A percentile compares a stretch with the other conserved stretches of the same genome.
Evolutionary conservation across 2,329 filamentous ascomycete species (phyloP).

Genomic region (Epichloe festucae): DNA sequence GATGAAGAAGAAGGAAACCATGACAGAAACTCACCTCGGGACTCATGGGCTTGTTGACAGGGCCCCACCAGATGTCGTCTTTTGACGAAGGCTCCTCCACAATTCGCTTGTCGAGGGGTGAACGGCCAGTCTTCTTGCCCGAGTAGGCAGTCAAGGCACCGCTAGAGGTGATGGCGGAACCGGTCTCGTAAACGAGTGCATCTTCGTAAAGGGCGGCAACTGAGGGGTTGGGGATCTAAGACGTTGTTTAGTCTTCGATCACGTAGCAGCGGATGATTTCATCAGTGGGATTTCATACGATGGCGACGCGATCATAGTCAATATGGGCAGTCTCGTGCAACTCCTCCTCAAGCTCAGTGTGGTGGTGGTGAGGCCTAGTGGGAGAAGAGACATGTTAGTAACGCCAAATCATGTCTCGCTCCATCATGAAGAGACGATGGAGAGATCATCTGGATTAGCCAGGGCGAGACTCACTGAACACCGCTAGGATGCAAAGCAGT

Average conservation of each 20-base stretch:
- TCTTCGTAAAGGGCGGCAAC: conserved; percentile 97
- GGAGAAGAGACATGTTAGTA: conserved; percentile 13
- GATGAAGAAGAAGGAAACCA: conserved; percentile 1
- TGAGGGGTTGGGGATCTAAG: conserved; percentile 73
- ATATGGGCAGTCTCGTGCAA: conserved; percentile 97
- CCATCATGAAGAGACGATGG: not conserved
- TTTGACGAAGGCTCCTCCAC: conserved; percentile 84
- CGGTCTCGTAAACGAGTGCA: conserved; percentile 89
- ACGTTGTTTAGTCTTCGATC: not conserved
- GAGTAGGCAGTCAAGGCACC: conserved; percentile 96
- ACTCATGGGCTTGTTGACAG: conserved; percentile 98
- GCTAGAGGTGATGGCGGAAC: conserved; percentile 90
- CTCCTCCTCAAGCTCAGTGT: conserved; percentile 94
- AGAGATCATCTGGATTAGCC: conserved; percentile 1
- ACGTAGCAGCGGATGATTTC: not conserved
- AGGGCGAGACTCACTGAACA: conserved; percentile 59
- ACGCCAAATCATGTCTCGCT: not conserved
- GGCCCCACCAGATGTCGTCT: conserved; percentile 96
- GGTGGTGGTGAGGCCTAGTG: conserved; percentile 63
- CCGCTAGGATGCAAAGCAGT: conserved; percentile 82
- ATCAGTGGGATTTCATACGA: conserved; percentile 46
- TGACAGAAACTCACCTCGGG: conserved; percentile 56
- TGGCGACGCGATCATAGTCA: conserved; percentile 95
- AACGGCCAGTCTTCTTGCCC: conserved; percentile 93
- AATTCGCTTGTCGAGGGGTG: conserved; percentile 92